Evolutionary conservation across 1,284 basidiomycete species (phyloP), one percentile per base, ranked within the genome.

Genomic region (Irpex sp.): DNA sequence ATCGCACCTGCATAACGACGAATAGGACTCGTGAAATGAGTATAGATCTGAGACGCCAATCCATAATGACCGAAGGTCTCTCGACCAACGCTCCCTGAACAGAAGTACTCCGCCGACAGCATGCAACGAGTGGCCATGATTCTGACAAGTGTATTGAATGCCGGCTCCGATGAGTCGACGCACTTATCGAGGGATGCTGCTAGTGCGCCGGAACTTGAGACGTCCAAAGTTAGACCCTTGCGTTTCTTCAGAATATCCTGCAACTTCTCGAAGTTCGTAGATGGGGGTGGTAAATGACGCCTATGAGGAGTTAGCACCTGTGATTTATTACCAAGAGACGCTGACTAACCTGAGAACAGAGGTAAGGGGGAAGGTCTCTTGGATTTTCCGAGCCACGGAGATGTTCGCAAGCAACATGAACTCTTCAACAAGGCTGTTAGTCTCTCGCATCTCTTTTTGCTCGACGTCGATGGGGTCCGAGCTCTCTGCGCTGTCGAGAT

Each of bases 121-220:
- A 99, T 98, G 75, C 97, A 99, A 17, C 97, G 83, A 1, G 97
- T 99, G 1, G 97, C 96, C 95, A 99, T 98, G 76, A 99, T 98
- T 53, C 97, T 89, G 55, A 99, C 96, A 11, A 99, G 85, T 0
- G 95, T 99, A 74, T 99, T 99, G 82, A 99, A 98, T 3, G 94
- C 89, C 0, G 94, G 92, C 69, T 94, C 85, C 6, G 77, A 74
- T 0, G 90, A 83, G 72, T 97, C 94, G 26, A 94, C 76, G 73
- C 96, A 99, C 64, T 84, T 79, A 76, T 99, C 97, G 66, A 99
- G 77, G 0, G 94, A 97, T 13, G 83, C 83, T 0, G 97, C 97
- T n/a, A 99, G 81, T 0, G 95, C 90, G 0, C 92, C 91, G 1
- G 95, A 98, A 68, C 89, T 94, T 4, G 95, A 95, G 1, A 97